A percentile compares a stretch with the other conserved stretches of the same genome.
Conservation (phyloP, 352 stramenopile genomes). For the Phytophthora pinifolia region DNA sequence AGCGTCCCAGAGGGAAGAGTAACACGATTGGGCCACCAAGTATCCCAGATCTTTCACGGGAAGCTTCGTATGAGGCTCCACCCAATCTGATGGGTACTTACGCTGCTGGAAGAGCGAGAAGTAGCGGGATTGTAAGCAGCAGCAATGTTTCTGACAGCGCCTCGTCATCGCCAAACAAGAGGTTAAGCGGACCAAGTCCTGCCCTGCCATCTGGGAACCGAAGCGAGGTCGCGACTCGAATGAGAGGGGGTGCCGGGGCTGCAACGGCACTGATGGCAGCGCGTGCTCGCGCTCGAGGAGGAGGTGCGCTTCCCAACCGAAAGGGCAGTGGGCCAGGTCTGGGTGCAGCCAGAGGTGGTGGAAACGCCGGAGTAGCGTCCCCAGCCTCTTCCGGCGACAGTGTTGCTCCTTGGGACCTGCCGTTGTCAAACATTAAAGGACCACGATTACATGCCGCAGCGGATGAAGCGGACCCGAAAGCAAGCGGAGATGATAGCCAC, state of each 20-base stretch:
- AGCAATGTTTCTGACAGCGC: conserved; percentile 38
- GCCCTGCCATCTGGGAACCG: conserved; percentile 26
- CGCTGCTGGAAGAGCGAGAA: conserved; percentile 17
- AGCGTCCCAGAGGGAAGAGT: conserved; percentile 39
- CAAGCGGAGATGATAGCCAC: background rate
- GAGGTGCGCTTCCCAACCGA: conserved; percentile 52
- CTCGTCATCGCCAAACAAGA: conserved; percentile 56
- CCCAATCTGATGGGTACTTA: conserved; percentile 11
- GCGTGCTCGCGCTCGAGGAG: conserved; percentile 56
- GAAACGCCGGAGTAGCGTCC: conserved; percentile 18
- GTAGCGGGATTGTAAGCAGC: conserved; percentile 32
- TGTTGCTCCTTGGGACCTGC: conserved; percentile 77
- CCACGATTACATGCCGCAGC: conserved; percentile 23
- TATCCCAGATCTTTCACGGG: conserved; percentile 45
- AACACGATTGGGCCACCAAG: conserved; percentile 31
- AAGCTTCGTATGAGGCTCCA: conserved; percentile 35
- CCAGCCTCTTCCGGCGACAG: conserved; percentile 31
- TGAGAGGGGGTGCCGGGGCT: conserved; percentile 52
- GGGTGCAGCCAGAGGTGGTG: conserved; percentile 14
- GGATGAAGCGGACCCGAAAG: conserved; percentile 12
- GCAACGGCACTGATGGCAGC: conserved; percentile 75
- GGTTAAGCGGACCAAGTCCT: conserved; percentile 24
- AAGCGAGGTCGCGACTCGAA: conserved; percentile 26
- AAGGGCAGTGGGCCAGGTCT: conserved; percentile 45
- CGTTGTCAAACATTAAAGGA: conserved; percentile 42